Conservation (phyloP, 306 rosid species). For the Fragaria iinumae region DNA sequence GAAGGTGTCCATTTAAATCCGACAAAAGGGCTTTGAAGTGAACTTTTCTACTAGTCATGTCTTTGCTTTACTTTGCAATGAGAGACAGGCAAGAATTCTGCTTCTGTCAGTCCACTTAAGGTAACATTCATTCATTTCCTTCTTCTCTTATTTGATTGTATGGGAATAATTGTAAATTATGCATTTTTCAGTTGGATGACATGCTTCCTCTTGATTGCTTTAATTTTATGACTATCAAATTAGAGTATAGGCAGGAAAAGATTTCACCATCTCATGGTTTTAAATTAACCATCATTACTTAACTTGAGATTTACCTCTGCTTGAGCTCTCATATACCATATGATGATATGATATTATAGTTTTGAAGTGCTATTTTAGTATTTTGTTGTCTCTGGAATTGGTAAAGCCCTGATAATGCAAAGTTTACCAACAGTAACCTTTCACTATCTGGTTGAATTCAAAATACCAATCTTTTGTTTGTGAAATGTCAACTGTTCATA, state of each 20-base stretch:
- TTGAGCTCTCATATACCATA: not conserved
- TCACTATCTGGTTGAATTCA: too few relatives aligned
- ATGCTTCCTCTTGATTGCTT: not conserved
- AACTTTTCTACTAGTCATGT: not conserved
- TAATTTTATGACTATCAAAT: not conserved
- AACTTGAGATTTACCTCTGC: not conserved
- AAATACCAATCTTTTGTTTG: too few relatives aligned
- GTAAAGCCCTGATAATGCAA: too few relatives aligned
- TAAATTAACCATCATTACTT: not conserved
- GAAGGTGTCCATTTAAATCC: not conserved
- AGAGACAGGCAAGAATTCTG: not conserved
- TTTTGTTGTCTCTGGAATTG: too few relatives aligned
- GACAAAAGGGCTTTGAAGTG: not conserved
- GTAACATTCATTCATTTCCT: not conserved
- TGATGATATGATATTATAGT: not conserved
- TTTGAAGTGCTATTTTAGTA: not conserved
- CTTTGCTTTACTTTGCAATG: not conserved
- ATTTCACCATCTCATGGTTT: not conserved
- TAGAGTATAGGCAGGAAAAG: not conserved
- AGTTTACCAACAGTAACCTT: too few relatives aligned
- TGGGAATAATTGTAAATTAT: not conserved
- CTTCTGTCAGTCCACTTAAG: not conserved
- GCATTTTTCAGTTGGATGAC: not conserved
- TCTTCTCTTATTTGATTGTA: not conserved
- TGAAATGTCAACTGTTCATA: too few relatives aligned